phyloP scores from a whole-genome alignment of 805 yeast species.

The Grigorovia transvaalensis region DNA sequence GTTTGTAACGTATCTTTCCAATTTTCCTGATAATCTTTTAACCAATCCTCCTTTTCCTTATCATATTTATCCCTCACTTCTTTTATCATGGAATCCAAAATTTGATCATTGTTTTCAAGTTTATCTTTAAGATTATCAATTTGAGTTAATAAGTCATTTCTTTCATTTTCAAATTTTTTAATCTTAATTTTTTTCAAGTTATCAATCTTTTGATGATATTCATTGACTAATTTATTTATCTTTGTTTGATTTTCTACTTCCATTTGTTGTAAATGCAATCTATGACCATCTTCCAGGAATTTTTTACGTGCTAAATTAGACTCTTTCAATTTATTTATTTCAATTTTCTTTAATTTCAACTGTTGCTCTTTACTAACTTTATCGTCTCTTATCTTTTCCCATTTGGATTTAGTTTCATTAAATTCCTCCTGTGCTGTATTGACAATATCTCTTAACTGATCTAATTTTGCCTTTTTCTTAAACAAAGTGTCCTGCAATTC shows the following conservation, averaged over 20 bases:
- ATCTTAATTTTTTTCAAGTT: slow-evolving; percentile 29
- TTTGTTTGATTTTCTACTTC: slow-evolving; percentile 31
- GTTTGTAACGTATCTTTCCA: slow-evolving; percentile 24
- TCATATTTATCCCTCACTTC: slow-evolving; percentile 14
- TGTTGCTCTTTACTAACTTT: slow-evolving; percentile 19
- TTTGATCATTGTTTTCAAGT: slow-evolving; percentile 15
- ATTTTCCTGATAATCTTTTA: slow-evolving; percentile 16
- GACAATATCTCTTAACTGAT: slow-evolving; percentile 18
- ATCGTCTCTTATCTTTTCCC: slow-evolving; percentile 23
- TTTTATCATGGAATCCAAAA: slow-evolving; percentile 8
- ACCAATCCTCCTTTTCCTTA: slow-evolving; percentile 17
- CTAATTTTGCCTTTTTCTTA: slow-evolving; percentile 18
- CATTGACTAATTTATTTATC: slow-evolving; percentile 27
- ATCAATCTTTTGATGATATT: slow-evolving; percentile 31
- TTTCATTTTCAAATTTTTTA: slow-evolving; percentile 24
- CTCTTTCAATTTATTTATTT: slow-evolving; percentile 23
- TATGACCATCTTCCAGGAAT: slow-evolving; percentile 24
- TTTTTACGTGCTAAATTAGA: slow-evolving; percentile 19
- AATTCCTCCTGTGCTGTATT: slow-evolving; percentile 12
- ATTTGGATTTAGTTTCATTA: slow-evolving; percentile 16
- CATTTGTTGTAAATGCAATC: slow-evolving; percentile 26
- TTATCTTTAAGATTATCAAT: slow-evolving; percentile 25
- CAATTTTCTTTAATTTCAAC: slow-evolving; percentile 25
- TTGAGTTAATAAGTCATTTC: slow-evolving; percentile 19
- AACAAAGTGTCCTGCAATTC: slow-evolving; percentile 20